Conservation (phyloP, 805 yeast genomes). For the Candida maris region DNA sequence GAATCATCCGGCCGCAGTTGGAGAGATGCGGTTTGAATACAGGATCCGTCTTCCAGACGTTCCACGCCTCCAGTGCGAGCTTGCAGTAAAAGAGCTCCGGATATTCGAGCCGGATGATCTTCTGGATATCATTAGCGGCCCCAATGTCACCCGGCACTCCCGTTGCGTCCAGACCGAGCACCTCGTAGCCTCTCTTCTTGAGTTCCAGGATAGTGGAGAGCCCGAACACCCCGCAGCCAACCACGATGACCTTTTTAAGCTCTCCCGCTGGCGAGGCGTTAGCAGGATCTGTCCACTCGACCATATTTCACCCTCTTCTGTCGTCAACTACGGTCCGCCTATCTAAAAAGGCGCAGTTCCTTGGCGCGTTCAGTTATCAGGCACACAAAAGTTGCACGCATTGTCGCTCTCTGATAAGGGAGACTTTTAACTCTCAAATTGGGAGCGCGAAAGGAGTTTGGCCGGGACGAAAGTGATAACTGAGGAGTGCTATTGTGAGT, state of each 20-base stretch:
- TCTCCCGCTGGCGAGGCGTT: no score
- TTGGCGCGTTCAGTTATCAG: no score
- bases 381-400: no score
- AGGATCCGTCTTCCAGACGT: conserved; percentile 28
- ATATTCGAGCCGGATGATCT: conserved; percentile 34
- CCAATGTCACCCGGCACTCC: conserved; percentile 32
- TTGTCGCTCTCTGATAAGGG: no score
- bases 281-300: no score
- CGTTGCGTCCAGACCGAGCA: conserved; percentile 25
- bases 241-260: conserved; percentile 11
- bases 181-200: conserved; percentile 13
- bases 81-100: conserved; percentile 25
- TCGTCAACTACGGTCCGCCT: no score
- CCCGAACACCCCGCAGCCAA: conserved; percentile 37
- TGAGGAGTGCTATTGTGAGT: no score
- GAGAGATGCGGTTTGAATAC: conserved; percentile 21
- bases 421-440: no score
- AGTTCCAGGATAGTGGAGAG: conserved; percentile 31
- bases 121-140: conserved; percentile 33
- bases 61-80: conserved; percentile 30
- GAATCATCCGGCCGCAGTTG: conserved; percentile 28
- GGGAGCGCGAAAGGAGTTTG: no score
- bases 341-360: no score
- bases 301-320: no score
- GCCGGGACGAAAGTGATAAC: no score